phyloP scores from a whole-genome alignment of 805 yeast genomes.

The Candida mattraensis region DNA sequence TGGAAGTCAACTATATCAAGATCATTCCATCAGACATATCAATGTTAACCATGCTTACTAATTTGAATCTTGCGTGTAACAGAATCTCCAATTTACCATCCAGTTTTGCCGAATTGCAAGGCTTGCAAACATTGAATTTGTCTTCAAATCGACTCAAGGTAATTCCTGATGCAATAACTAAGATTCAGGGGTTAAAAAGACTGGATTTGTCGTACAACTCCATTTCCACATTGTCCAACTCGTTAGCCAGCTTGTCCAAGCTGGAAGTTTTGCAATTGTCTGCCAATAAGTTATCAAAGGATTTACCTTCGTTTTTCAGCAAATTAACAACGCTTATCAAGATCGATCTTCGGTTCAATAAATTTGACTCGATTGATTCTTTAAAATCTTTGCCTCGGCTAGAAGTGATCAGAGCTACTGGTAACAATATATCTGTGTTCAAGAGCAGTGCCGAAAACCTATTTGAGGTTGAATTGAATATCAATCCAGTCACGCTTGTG shows the following conservation, averaged over 20 bases:
- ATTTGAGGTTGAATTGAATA: conserved; percentile 69
- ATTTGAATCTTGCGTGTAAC: conserved; percentile 72
- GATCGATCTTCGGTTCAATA: conserved; percentile 76
- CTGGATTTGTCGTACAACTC: conserved; percentile 83
- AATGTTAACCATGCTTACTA: conserved; percentile 52
- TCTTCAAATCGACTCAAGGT: conserved; percentile 71
- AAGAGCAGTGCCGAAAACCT: conserved; percentile 61
- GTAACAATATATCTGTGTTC: conserved; percentile 72
- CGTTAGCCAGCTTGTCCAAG: conserved; percentile 56
- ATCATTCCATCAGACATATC: conserved; percentile 58
- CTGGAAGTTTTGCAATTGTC: conserved; percentile 72
- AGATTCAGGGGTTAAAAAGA: conserved; percentile 56
- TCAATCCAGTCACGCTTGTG: conserved; percentile 80
- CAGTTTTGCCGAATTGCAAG: conserved; percentile 53
- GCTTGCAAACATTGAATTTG: conserved; percentile 62
- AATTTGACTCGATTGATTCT: conserved; percentile 51
- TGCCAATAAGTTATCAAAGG: conserved; percentile 61
- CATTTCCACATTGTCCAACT: conserved; percentile 57
- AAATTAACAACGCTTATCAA: conserved; percentile 59
- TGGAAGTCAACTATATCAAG: conserved; percentile 77
- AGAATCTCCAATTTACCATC: conserved; percentile 63
- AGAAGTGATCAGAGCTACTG: conserved; percentile 72
- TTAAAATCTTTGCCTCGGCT: conserved; percentile 58
- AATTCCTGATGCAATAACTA: conserved; percentile 66
- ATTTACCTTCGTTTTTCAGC: conserved; percentile 53